phyloP scores from a whole-genome alignment of 306 rosid species.

The Gleditsia sinensis region DNA sequence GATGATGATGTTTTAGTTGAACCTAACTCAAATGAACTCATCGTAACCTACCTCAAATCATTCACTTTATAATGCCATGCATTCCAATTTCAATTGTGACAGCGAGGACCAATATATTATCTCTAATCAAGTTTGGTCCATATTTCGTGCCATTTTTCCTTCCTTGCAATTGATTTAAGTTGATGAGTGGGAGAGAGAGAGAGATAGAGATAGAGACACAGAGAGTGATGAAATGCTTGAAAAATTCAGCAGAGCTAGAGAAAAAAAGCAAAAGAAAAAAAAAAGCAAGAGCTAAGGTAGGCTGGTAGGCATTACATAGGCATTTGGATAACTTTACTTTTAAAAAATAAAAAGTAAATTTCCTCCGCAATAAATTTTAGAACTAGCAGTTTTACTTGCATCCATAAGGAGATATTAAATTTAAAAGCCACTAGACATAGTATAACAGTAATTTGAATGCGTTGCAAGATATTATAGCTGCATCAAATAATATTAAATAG shows the following conservation, averaged over 20 bases:
- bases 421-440: no score
- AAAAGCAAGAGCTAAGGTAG: background rate
- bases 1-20: constrained; percentile 33
- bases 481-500: no score
- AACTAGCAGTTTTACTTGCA: background rate
- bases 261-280: background rate
- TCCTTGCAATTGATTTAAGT: background rate
- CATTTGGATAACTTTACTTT: background rate
- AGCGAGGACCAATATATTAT: background rate
- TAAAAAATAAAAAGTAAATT: background rate
- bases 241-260: background rate
- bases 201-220: no score
- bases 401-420: no score
- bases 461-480: no score
- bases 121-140: background rate
- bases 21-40: constrained; percentile 23
- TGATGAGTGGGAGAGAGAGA: background rate
- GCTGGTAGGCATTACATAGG: background rate
- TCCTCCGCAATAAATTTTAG: background rate
- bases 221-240: background rate
- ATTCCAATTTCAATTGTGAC: background rate
- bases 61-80: background rate
- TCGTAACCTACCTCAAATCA: constrained; percentile 16
- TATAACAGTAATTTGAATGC: no score
- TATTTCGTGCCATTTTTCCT: background rate